A percentile compares a stretch with the other conserved stretches of the same genome.
Conservation (phyloP, 306 rosid species). For the Acacia melanoxylon region DNA sequence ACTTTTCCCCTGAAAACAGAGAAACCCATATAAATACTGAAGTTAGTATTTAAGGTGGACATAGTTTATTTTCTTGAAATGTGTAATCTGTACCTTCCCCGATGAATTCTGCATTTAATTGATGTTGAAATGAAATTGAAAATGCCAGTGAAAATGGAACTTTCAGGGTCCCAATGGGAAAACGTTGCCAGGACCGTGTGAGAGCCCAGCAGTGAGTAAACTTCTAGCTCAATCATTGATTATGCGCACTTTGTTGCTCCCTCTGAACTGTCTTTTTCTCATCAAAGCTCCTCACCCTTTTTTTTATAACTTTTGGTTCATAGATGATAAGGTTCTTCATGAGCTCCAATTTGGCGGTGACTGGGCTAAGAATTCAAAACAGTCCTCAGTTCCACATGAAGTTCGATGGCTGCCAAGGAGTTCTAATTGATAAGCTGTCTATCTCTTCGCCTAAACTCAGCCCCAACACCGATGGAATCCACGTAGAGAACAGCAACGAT, state of each 20-base stretch:
- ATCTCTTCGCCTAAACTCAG: conserved; percentile 95
- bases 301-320: not conserved
- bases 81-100: not conserved
- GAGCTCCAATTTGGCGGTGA: conserved; percentile 83
- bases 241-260: not conserved
- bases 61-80: not conserved
- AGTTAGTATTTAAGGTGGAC: not conserved
- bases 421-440: conserved; percentile 54
- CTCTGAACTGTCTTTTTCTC: not conserved
- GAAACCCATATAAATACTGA: not conserved
- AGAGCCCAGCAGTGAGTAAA: conserved; percentile 86
- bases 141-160: conserved; percentile 1
- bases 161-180: conserved; percentile 86
- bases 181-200: conserved; percentile 81
- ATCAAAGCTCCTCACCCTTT: not conserved
- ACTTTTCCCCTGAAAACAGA: not conserved
- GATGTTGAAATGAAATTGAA: not conserved
- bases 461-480: conserved; percentile 98
- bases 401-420: conserved; percentile 91
- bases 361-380: conserved; percentile 63
- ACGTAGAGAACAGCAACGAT: conserved; percentile 60
- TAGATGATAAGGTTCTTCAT: conserved; percentile 89
- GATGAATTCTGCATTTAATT: not conserved
- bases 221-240: conserved; percentile 10
- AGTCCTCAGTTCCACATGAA: conserved; percentile 94